phyloP scores from a whole-genome alignment of 192 early-diverging fungal genomes.

The Endogone sp. region DNA sequence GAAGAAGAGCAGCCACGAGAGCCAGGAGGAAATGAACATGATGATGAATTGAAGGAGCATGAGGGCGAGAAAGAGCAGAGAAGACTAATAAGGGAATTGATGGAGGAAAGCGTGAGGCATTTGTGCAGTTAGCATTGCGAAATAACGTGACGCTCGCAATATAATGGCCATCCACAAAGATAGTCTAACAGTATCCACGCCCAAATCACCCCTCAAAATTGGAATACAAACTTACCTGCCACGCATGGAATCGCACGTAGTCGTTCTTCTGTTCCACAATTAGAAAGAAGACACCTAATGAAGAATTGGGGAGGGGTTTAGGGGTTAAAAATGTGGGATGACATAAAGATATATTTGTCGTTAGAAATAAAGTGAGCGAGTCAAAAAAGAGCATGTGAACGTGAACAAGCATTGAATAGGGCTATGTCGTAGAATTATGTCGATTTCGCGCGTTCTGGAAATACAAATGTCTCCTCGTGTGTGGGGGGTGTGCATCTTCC shows the following conservation, averaged over 20 bases:
- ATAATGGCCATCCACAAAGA: too few species aligned
- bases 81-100: conserved; percentile 20
- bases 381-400: too few species aligned
- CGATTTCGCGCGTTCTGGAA: too few species aligned
- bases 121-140: not conserved
- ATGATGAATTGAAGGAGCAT: conserved; percentile 44
- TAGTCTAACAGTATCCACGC: too few species aligned
- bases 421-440: too few species aligned
- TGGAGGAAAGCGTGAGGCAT: conserved; percentile 16
- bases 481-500: too few species aligned
- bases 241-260: conserved; percentile 66
- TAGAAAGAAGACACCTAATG: conserved; percentile 61
- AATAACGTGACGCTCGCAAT: not conserved
- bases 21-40: conserved; percentile 33
- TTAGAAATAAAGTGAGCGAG: too few species aligned
- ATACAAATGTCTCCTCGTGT: too few species aligned
- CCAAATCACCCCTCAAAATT: not conserved
- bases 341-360: too few species aligned
- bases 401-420: too few species aligned
- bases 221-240: conserved; percentile 58
- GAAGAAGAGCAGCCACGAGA: conserved; percentile 45
- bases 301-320: too few species aligned
- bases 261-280: conserved; percentile 76
- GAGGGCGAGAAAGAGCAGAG: conserved; percentile 18
- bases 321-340: too few species aligned